Evolutionary conservation across 2,329 filamentous ascomycete genomes (phyloP).

Genomic region (Sporothrix pallida): DNA sequence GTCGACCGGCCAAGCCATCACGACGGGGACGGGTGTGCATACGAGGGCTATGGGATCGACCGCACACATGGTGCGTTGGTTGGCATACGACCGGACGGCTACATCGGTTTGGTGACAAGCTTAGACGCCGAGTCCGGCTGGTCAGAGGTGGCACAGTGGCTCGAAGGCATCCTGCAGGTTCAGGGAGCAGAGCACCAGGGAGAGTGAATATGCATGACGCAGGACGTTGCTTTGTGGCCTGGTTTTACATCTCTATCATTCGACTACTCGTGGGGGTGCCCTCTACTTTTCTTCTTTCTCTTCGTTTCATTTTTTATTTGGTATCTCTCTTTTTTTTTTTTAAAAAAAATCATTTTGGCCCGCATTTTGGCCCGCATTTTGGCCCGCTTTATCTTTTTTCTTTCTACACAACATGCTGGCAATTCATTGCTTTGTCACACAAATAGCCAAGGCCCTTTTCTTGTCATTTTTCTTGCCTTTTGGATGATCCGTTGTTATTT

Average conservation of each 20-base stretch:
- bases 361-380: no score
- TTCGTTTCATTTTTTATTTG: neutral
- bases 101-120: conserved; percentile 55
- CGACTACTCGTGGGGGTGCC: neutral
- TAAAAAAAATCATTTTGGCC: neutral
- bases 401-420: neutral
- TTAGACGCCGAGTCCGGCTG: conserved; percentile 44
- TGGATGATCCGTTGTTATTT: neutral
- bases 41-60: conserved; percentile 65
- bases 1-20: conserved; percentile 61
- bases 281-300: neutral
- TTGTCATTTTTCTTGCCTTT: neutral
- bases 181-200: neutral
- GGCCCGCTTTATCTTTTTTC: no score
- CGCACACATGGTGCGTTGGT: conserved; percentile 54
- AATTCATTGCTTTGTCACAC: neutral
- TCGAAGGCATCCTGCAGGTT: conserved; percentile 8
- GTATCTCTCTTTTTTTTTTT: neutral
- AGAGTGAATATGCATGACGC: neutral
- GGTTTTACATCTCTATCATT: no score
- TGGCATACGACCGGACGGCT: conserved; percentile 64
- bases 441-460: neutral
- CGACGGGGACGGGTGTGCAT: conserved; percentile 57
- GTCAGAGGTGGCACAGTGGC: conserved; percentile 24
- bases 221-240: no score